phyloP scores from a whole-genome alignment of 108 stramenopile species.

The Stephanodiscus triporus region DNA sequence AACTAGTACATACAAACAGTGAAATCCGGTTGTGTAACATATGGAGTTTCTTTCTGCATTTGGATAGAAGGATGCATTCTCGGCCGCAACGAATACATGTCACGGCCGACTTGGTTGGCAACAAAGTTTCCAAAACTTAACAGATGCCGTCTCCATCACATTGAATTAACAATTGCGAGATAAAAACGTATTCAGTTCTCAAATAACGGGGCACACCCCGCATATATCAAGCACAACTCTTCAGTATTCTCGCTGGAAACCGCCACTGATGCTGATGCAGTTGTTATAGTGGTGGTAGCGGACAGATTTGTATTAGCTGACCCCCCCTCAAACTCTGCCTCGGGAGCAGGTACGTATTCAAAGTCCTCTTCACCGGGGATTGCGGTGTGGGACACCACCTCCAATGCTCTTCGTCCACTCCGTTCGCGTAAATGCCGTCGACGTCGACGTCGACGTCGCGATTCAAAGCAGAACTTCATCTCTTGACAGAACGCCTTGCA shows the following conservation, averaged over 20 bases:
- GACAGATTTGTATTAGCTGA: not conserved
- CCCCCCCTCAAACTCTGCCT: not conserved
- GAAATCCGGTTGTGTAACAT: too few relatives aligned
- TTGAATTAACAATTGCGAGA: too few relatives aligned
- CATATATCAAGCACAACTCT: constrained; percentile 23
- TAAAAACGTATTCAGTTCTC: not conserved
- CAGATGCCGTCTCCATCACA: too few relatives aligned
- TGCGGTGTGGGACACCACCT: not conserved
- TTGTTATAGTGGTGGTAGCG: not conserved
- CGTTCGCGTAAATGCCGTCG: not conserved
- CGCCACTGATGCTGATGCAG: not conserved
- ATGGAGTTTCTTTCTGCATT: too few relatives aligned
- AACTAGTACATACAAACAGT: too few relatives aligned
- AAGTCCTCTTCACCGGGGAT: constrained; percentile 1
- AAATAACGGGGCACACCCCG: constrained; percentile 27
- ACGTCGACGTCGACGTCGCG: constrained; percentile 3
- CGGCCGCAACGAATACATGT: too few relatives aligned
- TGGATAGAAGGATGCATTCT: too few relatives aligned
- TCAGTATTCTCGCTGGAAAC: too few relatives aligned
- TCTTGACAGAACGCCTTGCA: constrained; percentile 15
- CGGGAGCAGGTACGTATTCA: not conserved
- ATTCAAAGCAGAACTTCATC: constrained; percentile 26
- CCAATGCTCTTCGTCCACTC: not conserved
- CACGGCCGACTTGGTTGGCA: too few relatives aligned
- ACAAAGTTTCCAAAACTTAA: too few relatives aligned